Percentiles rank a stretch among this genome's conserved stretches.
phyloP scores from a whole-genome alignment of 2,329 filamentous ascomycete species.

The Colletotrichum salicis region DNA sequence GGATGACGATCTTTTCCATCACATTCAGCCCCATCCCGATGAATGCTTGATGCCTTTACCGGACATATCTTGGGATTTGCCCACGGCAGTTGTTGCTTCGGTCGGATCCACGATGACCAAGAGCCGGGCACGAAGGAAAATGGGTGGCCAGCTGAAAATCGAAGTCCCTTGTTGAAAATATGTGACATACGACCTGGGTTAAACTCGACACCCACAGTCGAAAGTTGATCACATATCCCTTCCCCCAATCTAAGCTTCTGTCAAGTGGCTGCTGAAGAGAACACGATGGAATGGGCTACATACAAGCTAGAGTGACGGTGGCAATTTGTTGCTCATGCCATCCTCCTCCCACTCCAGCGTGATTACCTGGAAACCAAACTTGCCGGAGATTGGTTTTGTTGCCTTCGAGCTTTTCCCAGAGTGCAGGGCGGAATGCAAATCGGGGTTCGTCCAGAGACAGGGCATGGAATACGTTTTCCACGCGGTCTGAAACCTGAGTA shows the following conservation, averaged over 20 bases:
- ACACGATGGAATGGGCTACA: slow-evolving; percentile 29
- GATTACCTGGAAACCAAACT: slow-evolving; percentile 76
- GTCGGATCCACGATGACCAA: slow-evolving; percentile 1
- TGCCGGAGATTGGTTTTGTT: slow-evolving; percentile 58
- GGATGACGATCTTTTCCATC: slow-evolving; percentile 38
- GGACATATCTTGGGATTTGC: slow-evolving; percentile 9
- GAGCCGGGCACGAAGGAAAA: neutral
- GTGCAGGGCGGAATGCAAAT: slow-evolving; percentile 61
- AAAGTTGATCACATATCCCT: slow-evolving; percentile 68
- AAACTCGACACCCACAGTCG: slow-evolving; percentile 62
- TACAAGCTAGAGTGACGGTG: slow-evolving; percentile 51
- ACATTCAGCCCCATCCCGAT: slow-evolving; percentile 53
- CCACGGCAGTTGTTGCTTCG: slow-evolving; percentile 5
- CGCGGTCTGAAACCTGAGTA: slow-evolving; percentile 60
- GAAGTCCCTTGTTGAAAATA: neutral
- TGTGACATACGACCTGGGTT: slow-evolving; percentile 40
- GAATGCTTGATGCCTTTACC: neutral
- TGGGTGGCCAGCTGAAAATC: slow-evolving; percentile 5
- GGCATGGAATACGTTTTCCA: slow-evolving; percentile 69
- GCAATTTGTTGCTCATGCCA: slow-evolving; percentile 63
- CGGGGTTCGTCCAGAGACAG: slow-evolving; percentile 67
- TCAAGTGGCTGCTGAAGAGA: too few species aligned
- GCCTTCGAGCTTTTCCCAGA: slow-evolving; percentile 60
- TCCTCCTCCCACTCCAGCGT: slow-evolving; percentile 77
- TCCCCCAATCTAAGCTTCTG: neutral